Evolutionary conservation across 345 rosid genomes (phyloP).

Genomic region (Carallia brachiata): DNA sequence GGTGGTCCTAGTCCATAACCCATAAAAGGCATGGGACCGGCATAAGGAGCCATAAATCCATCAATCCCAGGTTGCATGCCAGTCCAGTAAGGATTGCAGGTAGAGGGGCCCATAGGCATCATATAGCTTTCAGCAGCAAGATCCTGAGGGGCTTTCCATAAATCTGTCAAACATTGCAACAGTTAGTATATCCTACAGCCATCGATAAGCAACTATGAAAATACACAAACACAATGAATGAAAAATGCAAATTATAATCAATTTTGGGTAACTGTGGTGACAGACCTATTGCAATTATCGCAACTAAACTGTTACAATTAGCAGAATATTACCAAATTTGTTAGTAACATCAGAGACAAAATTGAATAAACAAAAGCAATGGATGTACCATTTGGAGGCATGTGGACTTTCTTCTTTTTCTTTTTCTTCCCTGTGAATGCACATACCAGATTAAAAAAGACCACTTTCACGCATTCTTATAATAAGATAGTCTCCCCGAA

Average conservation of each 20-base stretch:
- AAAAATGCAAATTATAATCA: not conserved
- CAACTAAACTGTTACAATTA: not conserved
- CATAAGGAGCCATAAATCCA: conserved; percentile 51
- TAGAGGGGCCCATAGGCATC: conserved; percentile 80
- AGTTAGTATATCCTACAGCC: conserved; percentile 4
- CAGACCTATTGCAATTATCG: too few relatives aligned
- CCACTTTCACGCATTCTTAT: not conserved
- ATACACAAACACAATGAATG: not conserved
- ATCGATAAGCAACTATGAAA: conserved; percentile 2
- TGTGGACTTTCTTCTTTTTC: conserved; percentile 75
- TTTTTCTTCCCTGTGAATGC: conserved; percentile 58
- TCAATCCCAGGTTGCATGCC: conserved; percentile 84
- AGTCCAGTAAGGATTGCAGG: conserved; percentile 64
- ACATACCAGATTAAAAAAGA: not conserved
- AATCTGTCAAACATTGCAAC: conserved; percentile 40
- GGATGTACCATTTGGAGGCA: conserved; percentile 53
- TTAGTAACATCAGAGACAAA: not conserved
- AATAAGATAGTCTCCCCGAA: too few relatives aligned
- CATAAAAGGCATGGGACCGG: conserved; percentile 58
- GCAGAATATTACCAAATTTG: not conserved
- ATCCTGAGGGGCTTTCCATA: conserved; percentile 73
- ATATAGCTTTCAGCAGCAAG: conserved; percentile 62
- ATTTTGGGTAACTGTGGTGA: not conserved
- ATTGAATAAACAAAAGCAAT: not conserved
- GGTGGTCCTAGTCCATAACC: conserved; percentile 54